phyloP scores from a whole-genome alignment of 2,329 filamentous ascomycete species.

The Fusarium protoensiforme region DNA sequence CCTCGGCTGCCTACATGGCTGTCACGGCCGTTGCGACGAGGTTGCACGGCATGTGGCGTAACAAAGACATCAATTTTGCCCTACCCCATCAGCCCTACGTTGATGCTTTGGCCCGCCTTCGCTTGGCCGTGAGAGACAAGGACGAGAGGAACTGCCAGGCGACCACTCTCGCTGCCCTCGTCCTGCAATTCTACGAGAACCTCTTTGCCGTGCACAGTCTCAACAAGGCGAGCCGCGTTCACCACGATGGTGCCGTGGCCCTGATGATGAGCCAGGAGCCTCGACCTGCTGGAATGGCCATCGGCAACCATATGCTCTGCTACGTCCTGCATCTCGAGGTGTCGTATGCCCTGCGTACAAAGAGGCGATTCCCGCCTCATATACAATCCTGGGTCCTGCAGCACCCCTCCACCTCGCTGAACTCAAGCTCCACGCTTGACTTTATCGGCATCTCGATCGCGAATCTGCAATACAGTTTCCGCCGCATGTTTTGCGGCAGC shows the following conservation, averaged over 20 bases:
- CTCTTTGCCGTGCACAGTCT: slow-evolving; percentile 5
- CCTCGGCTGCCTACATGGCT: slow-evolving; percentile 6
- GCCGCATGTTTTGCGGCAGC: not conserved
- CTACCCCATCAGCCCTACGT: not conserved
- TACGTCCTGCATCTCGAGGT: slow-evolving; percentile 10
- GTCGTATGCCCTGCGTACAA: not conserved
- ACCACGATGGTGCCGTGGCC: slow-evolving; percentile 14
- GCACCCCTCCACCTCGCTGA: not conserved
- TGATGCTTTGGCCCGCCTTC: slow-evolving; percentile 9
- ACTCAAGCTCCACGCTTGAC: slow-evolving; percentile 8
- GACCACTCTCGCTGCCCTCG: slow-evolving; percentile 9
- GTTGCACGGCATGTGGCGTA: slow-evolving; percentile 7
- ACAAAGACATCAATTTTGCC: not conserved
- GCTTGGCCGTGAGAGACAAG: not conserved
- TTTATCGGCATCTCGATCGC: slow-evolving; percentile 11
- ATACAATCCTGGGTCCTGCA: slow-evolving; percentile 5
- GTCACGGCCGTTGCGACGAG: slow-evolving; percentile 15
- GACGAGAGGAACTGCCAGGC: slow-evolving; percentile 2
- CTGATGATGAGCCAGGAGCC: slow-evolving; percentile 9
- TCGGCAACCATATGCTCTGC: not conserved
- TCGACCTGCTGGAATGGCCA: not conserved
- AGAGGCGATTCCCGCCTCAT: not conserved
- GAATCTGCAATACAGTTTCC: slow-evolving; percentile 7
- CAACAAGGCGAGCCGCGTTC: not conserved
- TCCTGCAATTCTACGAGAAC: slow-evolving; percentile 21